A percentile compares a stretch with the other conserved stretches of the same genome.
These are phyloP conservation scores for Anisodus tanguticus DNA, from an alignment of 257 asterid genomes.

Conservation along the genomic window DNA sequence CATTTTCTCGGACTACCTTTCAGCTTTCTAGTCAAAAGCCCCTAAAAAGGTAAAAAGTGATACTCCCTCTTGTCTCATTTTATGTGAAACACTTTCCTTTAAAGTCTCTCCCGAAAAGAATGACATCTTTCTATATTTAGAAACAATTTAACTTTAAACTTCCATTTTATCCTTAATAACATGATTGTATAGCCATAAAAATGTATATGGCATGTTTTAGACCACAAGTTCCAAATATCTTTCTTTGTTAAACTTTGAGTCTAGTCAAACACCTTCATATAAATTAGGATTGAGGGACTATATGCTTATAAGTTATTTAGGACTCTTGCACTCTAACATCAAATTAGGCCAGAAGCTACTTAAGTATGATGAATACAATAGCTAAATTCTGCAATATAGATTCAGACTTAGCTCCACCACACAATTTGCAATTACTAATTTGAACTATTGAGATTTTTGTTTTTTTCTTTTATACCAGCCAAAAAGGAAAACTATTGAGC, in stretches of 20 bases:
- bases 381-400: not conserved
- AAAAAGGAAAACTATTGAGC: not conserved
- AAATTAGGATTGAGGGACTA: too few species aligned
- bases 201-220: too few species aligned
- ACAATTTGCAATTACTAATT: not conserved
- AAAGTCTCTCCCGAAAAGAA: not conserved
- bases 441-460: not conserved
- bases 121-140: too few species aligned
- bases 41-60: not conserved
- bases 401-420: not conserved
- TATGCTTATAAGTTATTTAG: not conserved
- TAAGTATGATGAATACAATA: not conserved
- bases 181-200: too few species aligned
- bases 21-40: slow-evolving; percentile 7
- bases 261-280: too few species aligned
- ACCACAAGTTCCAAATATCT: too few species aligned
- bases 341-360: not conserved
- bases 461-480: not conserved
- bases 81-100: not conserved
- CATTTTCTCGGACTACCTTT: not conserved
- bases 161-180: too few species aligned
- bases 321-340: slow-evolving; percentile 20
- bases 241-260: too few species aligned
- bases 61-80: not conserved
- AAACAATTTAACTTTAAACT: too few species aligned